Evolutionary conservation across 2,329 filamentous ascomycete genomes (phyloP).

Genomic region (Epichloe festucae): DNA sequence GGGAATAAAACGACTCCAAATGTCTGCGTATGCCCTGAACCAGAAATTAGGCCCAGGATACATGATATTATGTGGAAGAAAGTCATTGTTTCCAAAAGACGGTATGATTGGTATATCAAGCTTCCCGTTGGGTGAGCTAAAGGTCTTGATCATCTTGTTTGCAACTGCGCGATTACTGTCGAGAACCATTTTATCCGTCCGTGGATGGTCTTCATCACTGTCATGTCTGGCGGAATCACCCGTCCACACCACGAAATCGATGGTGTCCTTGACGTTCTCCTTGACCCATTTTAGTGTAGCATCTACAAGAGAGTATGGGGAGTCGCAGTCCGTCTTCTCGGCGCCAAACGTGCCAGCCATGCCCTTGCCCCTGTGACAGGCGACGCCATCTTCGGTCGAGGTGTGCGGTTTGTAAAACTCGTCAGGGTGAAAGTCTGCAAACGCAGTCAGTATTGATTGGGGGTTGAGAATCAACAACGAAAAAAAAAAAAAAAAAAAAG

Average conservation of each 20-base stretch:
- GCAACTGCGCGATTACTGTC: conserved; percentile 64
- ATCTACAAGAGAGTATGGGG: conserved; percentile 67
- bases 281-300: conserved; percentile 84
- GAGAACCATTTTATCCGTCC: conserved; percentile 63
- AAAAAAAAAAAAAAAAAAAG: not conserved
- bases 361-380: conserved; percentile 71
- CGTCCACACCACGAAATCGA: conserved; percentile 91
- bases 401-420: conserved; percentile 71
- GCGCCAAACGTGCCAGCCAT: conserved; percentile 71
- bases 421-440: conserved; percentile 80
- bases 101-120: conserved; percentile 72
- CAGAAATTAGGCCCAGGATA: conserved; percentile 73
- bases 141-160: conserved; percentile 62
- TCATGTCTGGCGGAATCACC: conserved; percentile 85
- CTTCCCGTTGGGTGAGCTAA: conserved; percentile 43
- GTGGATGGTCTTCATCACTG: conserved; percentile 68
- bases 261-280: conserved; percentile 58
- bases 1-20: conserved; percentile 83
- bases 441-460: conserved; percentile 1
- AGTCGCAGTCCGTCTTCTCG: conserved; percentile 80
- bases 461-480: not conserved
- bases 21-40: conserved; percentile 60
- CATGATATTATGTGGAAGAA: conserved; percentile 93
- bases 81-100: conserved; percentile 93
- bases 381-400: conserved; percentile 51